phyloP scores from a whole-genome alignment of 371 early-diverging fungal genomes.

The Mucor racemosus region DNA sequence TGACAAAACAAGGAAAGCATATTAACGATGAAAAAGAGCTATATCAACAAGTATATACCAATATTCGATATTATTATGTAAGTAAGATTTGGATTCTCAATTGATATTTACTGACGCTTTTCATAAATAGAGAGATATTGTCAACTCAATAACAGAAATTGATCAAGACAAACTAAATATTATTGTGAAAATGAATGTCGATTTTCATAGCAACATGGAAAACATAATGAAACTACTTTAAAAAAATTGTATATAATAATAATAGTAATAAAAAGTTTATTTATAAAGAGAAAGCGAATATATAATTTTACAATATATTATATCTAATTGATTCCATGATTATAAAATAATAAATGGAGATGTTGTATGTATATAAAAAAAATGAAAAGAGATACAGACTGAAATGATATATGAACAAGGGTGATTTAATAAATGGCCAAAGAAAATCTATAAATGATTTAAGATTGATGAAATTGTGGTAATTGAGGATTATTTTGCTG shows the following conservation, averaged over 20 bases:
- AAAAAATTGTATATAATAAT: neutral
- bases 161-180: neutral
- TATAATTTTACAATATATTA: neutral
- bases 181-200: conserved; percentile 9
- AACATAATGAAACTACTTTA: neutral
- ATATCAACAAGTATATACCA: conserved; percentile 5
- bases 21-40: neutral
- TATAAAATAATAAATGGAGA: neutral
- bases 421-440: neutral
- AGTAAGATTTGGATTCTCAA: neutral
- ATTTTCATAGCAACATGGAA: conserved; percentile 8
- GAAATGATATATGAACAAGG: neutral
- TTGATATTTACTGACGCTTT: neutral
- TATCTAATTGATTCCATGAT: conserved; percentile 1
- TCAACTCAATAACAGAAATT: neutral
- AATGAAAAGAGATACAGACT: conserved; percentile 1
- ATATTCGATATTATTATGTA: conserved; percentile 8
- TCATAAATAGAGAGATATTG: neutral
- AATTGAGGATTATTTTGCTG: conserved; percentile 11
- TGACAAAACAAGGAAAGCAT: neutral
- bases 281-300: neutral
- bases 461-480: neutral
- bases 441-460: neutral
- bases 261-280: neutral
- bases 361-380: neutral